These are phyloP conservation scores for Vitis hybrid DNA, from an alignment of 177 flowering plant genomes.

Conservation along the genomic window DNA sequence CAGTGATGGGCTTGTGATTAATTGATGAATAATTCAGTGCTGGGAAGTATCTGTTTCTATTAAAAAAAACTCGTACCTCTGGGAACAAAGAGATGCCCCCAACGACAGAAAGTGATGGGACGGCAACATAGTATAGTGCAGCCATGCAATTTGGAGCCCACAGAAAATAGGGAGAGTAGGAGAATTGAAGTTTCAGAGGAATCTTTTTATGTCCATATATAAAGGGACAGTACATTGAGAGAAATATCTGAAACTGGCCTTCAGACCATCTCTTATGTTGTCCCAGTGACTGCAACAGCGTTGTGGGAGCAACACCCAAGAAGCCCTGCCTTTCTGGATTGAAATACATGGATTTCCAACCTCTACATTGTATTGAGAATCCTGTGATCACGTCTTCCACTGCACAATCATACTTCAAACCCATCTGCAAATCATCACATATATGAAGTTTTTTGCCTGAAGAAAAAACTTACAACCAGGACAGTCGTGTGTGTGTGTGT, in stretches of 20 bases:
- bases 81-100: slow-evolving; percentile 47
- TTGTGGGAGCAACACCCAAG: slow-evolving; percentile 35
- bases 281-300: slow-evolving; percentile 27
- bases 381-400: slow-evolving; percentile 48
- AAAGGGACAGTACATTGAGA: slow-evolving; percentile 31
- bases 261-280: slow-evolving; percentile 44
- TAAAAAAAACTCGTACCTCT: slow-evolving; percentile 21
- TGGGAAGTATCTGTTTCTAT: background rate
- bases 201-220: slow-evolving; percentile 29
- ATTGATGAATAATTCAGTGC: background rate
- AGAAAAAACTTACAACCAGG: background rate
- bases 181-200: slow-evolving; percentile 32
- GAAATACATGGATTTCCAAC: slow-evolving; percentile 40
- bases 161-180: slow-evolving; percentile 30
- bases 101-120: slow-evolving; percentile 47
- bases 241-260: slow-evolving; percentile 30
- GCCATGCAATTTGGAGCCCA: slow-evolving; percentile 51
- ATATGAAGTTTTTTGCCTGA: too few species aligned
- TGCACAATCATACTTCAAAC: slow-evolving; percentile 38
- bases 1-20: too few species aligned
- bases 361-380: background rate
- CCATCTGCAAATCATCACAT: slow-evolving; percentile 31
- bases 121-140: slow-evolving; percentile 27
- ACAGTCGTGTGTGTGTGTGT: background rate
- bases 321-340: slow-evolving; percentile 25